phyloP scores from a whole-genome alignment of 176 grass and related monocot species.

The Carex cristatella region DNA sequence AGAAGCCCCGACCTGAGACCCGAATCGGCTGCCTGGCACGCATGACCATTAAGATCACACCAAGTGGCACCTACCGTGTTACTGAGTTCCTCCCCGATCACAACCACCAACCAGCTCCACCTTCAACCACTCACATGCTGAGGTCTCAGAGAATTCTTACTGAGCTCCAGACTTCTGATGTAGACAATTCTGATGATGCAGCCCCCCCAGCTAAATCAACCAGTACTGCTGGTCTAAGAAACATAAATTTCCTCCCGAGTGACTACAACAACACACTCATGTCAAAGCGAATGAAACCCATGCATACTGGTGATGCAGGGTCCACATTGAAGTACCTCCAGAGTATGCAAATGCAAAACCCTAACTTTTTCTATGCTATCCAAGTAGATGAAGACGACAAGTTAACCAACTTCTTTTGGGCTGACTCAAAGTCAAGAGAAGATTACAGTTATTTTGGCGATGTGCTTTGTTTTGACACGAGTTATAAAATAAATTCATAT shows the following conservation, averaged over 20 bases:
- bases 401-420: conserved; percentile 87
- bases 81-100: conserved; percentile 72
- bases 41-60: conserved; percentile 84
- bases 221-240: conserved; percentile 31
- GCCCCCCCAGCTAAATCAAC: conserved; percentile 43
- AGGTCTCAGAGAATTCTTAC: conserved; percentile 77
- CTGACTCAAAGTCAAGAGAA: conserved; percentile 62
- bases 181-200: conserved; percentile 72
- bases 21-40: conserved; percentile 74
- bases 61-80: conserved; percentile 49
- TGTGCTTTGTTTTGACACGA: conserved; percentile 72
- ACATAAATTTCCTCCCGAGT: conserved; percentile 43
- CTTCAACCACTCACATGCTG: conserved; percentile 87
- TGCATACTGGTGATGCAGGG: conserved; percentile 78
- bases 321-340: conserved; percentile 67
- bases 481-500: conserved; percentile 74
- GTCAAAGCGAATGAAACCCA: conserved; percentile 77
- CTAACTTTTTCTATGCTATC: conserved; percentile 72
- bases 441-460: conserved; percentile 74
- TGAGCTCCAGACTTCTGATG: conserved; percentile 61
- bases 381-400: conserved; percentile 90
- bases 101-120: conserved; percentile 88
- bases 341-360: conserved; percentile 64
- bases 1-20: conserved; percentile 73
- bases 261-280: conserved; percentile 62